Evolutionary conservation across 805 yeast genomes (phyloP).

Genomic region (Kuraishia piskuri): DNA sequence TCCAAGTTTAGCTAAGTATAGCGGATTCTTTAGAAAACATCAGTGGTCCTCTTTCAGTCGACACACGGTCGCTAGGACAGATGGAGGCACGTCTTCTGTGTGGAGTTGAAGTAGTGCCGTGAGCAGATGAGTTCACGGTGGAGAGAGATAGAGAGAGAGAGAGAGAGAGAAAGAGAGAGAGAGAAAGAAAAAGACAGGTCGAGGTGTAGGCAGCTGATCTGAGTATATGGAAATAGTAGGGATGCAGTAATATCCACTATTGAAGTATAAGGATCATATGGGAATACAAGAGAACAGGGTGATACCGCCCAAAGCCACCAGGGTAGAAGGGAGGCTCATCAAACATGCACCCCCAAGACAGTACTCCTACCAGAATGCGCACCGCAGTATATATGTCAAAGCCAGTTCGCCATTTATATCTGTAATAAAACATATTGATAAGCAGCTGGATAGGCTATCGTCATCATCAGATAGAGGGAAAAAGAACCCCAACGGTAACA

Average conservation of each 20-base stretch:
- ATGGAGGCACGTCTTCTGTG: neutral
- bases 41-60: too few relatives aligned
- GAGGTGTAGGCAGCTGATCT: too few relatives aligned
- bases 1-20: too few relatives aligned
- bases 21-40: too few relatives aligned
- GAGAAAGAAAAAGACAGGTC: too few relatives aligned
- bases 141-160: too few relatives aligned
- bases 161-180: too few relatives aligned
- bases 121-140: neutral
- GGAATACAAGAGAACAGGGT: neutral
- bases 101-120: neutral
- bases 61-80: too few relatives aligned
- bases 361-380: constrained; percentile 33
- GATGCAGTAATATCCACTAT: too few relatives aligned
- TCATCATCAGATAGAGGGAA: constrained; percentile 28
- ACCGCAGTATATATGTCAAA: constrained; percentile 49
- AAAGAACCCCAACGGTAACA: constrained; percentile 12
- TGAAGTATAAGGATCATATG: too few relatives aligned
- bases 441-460: constrained; percentile 37
- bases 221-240: too few relatives aligned
- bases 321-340: constrained; percentile 28
- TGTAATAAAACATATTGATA: constrained; percentile 57
- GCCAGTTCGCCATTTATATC: constrained; percentile 64
- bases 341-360: constrained; percentile 47
- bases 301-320: constrained; percentile 2